Conservation (phyloP, 164 flowering plant genomes). For the Liquidambar formosana region DNA sequence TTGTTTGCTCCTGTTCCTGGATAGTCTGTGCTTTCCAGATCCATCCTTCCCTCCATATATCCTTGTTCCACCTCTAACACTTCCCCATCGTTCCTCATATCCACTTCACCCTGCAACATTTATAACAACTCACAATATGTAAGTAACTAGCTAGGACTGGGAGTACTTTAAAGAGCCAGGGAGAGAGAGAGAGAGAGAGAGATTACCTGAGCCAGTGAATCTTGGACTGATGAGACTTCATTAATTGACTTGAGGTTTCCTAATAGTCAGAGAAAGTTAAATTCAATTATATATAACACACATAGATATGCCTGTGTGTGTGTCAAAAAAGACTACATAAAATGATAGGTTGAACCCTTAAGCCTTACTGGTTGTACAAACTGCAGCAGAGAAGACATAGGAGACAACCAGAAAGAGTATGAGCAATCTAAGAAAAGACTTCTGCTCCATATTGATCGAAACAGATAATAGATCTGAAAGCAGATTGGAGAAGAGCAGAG, state of each 20-base stretch:
- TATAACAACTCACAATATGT: background rate
- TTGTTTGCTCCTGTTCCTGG: slow-evolving; percentile 66
- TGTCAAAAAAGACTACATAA: background rate
- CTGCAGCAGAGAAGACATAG: slow-evolving; percentile 28
- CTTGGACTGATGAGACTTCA: slow-evolving; percentile 22
- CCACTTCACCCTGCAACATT: slow-evolving; percentile 20
- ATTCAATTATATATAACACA: background rate
- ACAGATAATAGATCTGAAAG: background rate
- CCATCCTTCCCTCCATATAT: slow-evolving; percentile 37
- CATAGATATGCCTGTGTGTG: background rate
- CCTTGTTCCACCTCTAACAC: slow-evolving; percentile 16
- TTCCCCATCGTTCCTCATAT: background rate
- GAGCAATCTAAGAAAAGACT: slow-evolving; percentile 21
- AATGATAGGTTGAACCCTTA: background rate
- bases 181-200: slow-evolving; percentile 22
- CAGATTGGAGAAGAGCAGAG: background rate
- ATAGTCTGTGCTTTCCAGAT: slow-evolving; percentile 42
- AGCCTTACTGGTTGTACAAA: slow-evolving; percentile 37
- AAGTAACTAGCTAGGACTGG: background rate
- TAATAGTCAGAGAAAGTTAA: slow-evolving; percentile 11
- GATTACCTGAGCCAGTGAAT: slow-evolving; percentile 25
- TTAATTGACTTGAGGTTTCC: slow-evolving; percentile 30
- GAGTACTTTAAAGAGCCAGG: background rate
- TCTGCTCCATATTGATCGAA: slow-evolving; percentile 27
- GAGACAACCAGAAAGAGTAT: slow-evolving; percentile 35